Percentiles rank a stretch among this genome's conserved stretches.
Conservation (phyloP, 2,329 filamentous ascomycete species). For the Fusarium sarcochroum region DNA sequence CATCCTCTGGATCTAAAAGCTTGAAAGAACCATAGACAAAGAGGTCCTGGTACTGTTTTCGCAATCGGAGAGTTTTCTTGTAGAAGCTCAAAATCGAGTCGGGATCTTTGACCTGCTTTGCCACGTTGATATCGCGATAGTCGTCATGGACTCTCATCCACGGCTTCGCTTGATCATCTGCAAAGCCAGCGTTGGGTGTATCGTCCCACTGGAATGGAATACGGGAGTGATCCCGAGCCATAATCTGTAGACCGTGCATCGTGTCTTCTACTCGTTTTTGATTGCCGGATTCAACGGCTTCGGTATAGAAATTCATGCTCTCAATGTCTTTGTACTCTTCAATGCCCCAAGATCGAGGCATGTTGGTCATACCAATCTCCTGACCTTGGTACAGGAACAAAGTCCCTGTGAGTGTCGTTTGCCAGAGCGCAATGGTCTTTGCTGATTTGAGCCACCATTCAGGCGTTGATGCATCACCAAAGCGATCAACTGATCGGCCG, state of each 20-base stretch:
- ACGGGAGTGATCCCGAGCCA: conserved; percentile 74
- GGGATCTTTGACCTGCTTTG: conserved; percentile 59
- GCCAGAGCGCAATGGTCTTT: conserved; percentile 67
- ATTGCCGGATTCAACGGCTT: conserved; percentile 56
- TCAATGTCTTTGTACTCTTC: conserved; percentile 70
- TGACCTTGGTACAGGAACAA: conserved; percentile 73
- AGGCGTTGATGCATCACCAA: conserved; percentile 61
- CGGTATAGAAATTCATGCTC: conserved; percentile 65
- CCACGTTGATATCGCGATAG: conserved; percentile 69
- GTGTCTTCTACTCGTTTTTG: conserved; percentile 59
- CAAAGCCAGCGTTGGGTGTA: conserved; percentile 73
- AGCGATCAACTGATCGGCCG: conserved; percentile 69
- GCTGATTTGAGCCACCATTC: conserved; percentile 61
- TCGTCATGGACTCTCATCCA: conserved; percentile 79
- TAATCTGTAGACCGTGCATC: conserved; percentile 66
- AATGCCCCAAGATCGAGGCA: conserved; percentile 64
- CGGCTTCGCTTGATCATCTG: conserved; percentile 59
- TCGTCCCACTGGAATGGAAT: conserved; percentile 77
- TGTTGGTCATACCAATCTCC: conserved; percentile 73
- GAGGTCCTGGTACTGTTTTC: conserved; percentile 69
- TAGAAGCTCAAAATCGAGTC: conserved; percentile 72
- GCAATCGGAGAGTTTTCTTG: conserved; percentile 64
- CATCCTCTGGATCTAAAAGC: conserved; percentile 64
- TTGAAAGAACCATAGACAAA: conserved; percentile 75
- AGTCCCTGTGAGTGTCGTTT: conserved; percentile 65